phyloP scores from a whole-genome alignment of 179 eudicot species.

The Heliamphora pulchella region DNA sequence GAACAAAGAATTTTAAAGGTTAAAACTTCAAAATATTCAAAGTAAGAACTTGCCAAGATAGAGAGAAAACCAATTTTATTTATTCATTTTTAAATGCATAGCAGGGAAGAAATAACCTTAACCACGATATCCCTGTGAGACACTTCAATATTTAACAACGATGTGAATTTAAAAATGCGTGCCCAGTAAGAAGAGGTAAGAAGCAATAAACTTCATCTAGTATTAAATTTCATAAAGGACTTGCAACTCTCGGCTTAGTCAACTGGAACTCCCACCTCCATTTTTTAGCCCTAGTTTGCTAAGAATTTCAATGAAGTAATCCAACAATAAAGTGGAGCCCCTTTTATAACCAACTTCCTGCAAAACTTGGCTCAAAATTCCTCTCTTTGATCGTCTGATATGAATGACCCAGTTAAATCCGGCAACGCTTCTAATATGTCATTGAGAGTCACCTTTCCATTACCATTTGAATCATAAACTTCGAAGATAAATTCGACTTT shows the following conservation, averaged over 20 bases:
- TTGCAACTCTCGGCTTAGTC: slow-evolving; percentile 5
- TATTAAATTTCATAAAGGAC: not conserved
- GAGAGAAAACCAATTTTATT: too few relatives aligned
- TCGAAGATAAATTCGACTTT: slow-evolving; percentile 85
- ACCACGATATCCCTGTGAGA: too few relatives aligned
- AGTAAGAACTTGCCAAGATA: too few relatives aligned
- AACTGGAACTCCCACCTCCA: slow-evolving; percentile 20
- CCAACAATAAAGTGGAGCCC: slow-evolving; percentile 36
- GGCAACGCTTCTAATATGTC: slow-evolving; percentile 67
- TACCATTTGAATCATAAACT: slow-evolving; percentile 76
- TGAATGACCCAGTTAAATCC: slow-evolving; percentile 81
- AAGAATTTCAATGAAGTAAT: slow-evolving; percentile 43
- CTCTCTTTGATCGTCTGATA: slow-evolving; percentile 87
- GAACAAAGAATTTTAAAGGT: too few relatives aligned
- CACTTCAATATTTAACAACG: too few relatives aligned
- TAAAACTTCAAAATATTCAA: too few relatives aligned
- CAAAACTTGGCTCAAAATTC: slow-evolving; percentile 50
- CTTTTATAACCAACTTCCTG: slow-evolving; percentile 48
- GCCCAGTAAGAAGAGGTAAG: too few relatives aligned
- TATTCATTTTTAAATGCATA: too few relatives aligned
- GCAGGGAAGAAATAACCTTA: too few relatives aligned
- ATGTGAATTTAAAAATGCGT: too few relatives aligned
- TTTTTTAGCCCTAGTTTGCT: slow-evolving; percentile 20
- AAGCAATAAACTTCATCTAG: too few relatives aligned
- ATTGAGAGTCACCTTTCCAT: slow-evolving; percentile 76